Conservation (phyloP, 2,329 filamentous ascomycete genomes). For the Beauveria pseudobassiana region DNA sequence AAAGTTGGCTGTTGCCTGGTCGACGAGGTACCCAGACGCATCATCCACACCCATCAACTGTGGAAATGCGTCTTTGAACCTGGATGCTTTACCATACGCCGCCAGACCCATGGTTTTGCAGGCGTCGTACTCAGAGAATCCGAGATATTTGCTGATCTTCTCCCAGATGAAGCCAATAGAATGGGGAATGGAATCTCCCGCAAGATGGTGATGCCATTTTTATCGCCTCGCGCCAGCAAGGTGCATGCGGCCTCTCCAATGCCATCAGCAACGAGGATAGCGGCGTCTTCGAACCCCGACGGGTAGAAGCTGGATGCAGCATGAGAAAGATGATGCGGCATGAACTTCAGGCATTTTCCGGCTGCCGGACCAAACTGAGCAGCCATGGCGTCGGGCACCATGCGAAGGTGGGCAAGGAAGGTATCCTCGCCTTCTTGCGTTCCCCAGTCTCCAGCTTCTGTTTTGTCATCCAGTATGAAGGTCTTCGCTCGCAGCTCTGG, state of each 20-base stretch:
- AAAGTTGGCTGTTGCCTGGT: background rate
- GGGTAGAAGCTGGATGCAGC: slow-evolving; percentile 6
- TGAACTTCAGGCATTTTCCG: background rate
- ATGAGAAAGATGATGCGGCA: slow-evolving; percentile 5
- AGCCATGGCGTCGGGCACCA: background rate
- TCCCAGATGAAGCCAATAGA: slow-evolving; percentile 7
- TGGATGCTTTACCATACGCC: background rate
- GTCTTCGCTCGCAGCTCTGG: background rate
- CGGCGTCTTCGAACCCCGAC: background rate
- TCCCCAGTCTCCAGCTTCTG: slow-evolving; percentile 3
- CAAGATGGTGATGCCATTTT: slow-evolving; percentile 16
- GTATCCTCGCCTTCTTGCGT: slow-evolving; percentile 1
- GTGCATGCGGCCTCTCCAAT: slow-evolving; percentile 5
- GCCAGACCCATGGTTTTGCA: slow-evolving; percentile 4
- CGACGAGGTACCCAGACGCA: background rate
- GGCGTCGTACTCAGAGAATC: slow-evolving; percentile 3
- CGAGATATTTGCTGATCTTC: slow-evolving; percentile 6
- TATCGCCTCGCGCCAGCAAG: slow-evolving; percentile 11
- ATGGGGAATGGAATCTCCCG: background rate
- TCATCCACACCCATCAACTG: background rate
- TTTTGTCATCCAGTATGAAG: background rate
- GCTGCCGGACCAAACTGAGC: background rate
- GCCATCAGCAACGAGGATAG: slow-evolving; percentile 6
- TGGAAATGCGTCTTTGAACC: background rate
- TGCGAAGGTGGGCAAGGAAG: background rate